phyloP scores from a whole-genome alignment of 2,329 filamentous ascomycete species.

The Botrytis elliptica region DNA sequence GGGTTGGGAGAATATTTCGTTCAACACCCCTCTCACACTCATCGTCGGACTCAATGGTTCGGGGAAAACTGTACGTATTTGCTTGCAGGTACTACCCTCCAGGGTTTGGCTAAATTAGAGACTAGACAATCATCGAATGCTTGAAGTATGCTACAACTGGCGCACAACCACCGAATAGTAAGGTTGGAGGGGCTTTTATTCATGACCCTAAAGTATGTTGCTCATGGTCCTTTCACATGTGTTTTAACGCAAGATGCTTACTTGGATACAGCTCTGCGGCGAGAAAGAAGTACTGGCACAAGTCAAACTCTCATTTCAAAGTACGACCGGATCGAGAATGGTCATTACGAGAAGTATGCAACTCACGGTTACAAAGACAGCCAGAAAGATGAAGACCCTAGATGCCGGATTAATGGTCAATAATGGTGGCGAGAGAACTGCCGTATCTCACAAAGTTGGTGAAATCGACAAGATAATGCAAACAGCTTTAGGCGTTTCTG shows the following conservation, averaged over 20 bases:
- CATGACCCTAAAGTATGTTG: slow-evolving; percentile 80
- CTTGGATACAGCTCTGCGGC: slow-evolving; percentile 58
- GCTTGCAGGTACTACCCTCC: background rate
- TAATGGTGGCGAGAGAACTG: slow-evolving; percentile 75
- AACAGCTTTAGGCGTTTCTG: slow-evolving; percentile 81
- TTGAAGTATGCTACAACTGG: slow-evolving; percentile 98
- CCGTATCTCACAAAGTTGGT: slow-evolving; percentile 74
- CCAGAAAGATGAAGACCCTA: slow-evolving; percentile 73
- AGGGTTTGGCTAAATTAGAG: slow-evolving; percentile 21
- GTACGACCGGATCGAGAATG: slow-evolving; percentile 74
- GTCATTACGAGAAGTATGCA: slow-evolving; percentile 82
- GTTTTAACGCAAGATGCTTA: slow-evolving; percentile 26
- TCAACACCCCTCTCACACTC: slow-evolving; percentile 86
- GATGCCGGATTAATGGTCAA: slow-evolving; percentile 75
- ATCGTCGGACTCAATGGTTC: slow-evolving; percentile 98
- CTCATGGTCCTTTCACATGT: background rate
- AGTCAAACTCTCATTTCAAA: slow-evolving; percentile 84
- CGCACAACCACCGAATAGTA: slow-evolving; percentile 85
- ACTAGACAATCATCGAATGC: slow-evolving; percentile 91
- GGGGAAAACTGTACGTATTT: slow-evolving; percentile 71
- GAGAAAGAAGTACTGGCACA: slow-evolving; percentile 89
- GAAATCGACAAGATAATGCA: slow-evolving; percentile 85
- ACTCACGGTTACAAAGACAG: slow-evolving; percentile 75
- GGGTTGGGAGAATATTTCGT: slow-evolving; percentile 75
- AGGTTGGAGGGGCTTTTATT: slow-evolving; percentile 85